Evolutionary conservation across 116 monocot species (phyloP).

Genomic region (Dioscorea cayenensis): DNA sequence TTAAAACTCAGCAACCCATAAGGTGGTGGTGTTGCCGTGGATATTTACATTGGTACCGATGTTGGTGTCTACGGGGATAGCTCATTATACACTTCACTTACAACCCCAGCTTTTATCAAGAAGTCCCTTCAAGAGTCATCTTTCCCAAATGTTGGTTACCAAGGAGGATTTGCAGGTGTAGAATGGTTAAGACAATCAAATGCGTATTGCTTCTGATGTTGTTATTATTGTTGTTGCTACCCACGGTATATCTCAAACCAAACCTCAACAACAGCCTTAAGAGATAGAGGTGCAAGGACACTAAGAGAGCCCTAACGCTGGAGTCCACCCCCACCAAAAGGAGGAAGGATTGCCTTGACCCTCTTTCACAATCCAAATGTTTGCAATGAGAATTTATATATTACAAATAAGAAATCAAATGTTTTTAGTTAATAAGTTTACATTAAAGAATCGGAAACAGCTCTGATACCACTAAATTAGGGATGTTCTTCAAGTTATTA

Average conservation of each 20-base stretch:
- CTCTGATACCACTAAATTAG: too few species aligned
- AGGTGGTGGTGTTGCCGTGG: neutral
- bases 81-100: slow-evolving; percentile 32
- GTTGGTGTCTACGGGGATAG: neutral
- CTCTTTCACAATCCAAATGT: slow-evolving; percentile 73
- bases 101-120: slow-evolving; percentile 67
- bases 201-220: neutral
- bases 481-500: too few species aligned
- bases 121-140: slow-evolving; percentile 86
- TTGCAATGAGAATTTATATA: slow-evolving; percentile 31
- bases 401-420: too few species aligned
- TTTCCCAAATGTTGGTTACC: slow-evolving; percentile 66
- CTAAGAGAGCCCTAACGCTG: slow-evolving; percentile 52
- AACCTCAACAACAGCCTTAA: slow-evolving; percentile 84
- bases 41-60: neutral
- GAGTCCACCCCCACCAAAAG: slow-evolving; percentile 3
- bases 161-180: neutral
- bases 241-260: slow-evolving; percentile 52
- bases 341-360: slow-evolving; percentile 16
- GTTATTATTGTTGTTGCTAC: neutral
- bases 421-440: too few species aligned
- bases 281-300: slow-evolving; percentile 36
- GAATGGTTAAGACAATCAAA: slow-evolving; percentile 2
- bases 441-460: too few species aligned
- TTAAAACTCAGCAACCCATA: neutral